A percentile compares a stretch with the other conserved stretches of the same genome.
These are phyloP conservation scores for Phytophthora pini DNA, from an alignment of 352 stramenopile genomes.

Conservation along the genomic window DNA sequence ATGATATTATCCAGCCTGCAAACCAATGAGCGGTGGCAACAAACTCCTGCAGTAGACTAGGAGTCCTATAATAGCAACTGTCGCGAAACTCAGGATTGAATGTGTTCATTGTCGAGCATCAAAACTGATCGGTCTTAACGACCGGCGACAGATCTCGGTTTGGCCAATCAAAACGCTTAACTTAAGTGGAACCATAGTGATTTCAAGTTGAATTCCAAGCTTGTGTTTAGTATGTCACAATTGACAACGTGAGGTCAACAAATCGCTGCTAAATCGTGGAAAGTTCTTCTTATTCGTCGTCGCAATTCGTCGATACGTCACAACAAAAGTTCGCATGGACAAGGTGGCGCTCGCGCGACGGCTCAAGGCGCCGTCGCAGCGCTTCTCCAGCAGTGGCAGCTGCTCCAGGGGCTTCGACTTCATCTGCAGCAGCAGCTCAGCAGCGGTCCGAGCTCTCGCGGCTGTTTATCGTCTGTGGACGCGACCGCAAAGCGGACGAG, in stretches of 20 bases:
- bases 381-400: neutral
- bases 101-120: no score
- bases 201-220: no score
- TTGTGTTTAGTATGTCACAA: no score
- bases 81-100: no score
- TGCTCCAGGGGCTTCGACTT: neutral
- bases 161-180: no score
- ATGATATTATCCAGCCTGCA: no score
- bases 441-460: constrained; percentile 33
- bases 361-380: neutral
- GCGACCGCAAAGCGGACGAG: constrained; percentile 67
- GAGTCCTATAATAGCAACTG: no score
- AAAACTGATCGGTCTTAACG: constrained; percentile 13
- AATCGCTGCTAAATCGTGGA: constrained; percentile 23
- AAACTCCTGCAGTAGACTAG: no score
- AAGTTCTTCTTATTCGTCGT: constrained; percentile 20
- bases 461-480: constrained; percentile 81
- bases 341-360: constrained; percentile 12
- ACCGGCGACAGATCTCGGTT: constrained; percentile 5
- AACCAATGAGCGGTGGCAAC: no score
- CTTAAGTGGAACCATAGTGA: no score
- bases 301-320: constrained; percentile 19
- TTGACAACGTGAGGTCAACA: no score
- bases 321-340: constrained; percentile 32
- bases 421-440: neutral